Conservation (phyloP, 1,284 basidiomycete genomes). For the Anthracocystis walkeri region DNA sequence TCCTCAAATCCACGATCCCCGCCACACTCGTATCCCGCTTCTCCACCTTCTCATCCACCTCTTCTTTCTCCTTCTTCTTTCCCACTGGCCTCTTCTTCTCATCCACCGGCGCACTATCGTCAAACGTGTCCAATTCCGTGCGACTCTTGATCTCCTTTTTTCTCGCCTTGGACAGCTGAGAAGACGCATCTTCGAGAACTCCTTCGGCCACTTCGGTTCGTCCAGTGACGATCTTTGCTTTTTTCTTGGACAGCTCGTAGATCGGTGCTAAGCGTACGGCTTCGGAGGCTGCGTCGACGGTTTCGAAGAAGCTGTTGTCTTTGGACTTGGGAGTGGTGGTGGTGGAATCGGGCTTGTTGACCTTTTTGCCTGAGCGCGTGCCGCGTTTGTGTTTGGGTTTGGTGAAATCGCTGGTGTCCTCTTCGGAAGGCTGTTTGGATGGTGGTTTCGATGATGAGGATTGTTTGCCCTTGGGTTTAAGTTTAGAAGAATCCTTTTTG, state of each 20-base stretch:
- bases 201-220: slow-evolving; percentile 42
- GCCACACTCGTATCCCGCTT: slow-evolving; percentile 36
- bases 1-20: slow-evolving; percentile 36
- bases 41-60: slow-evolving; percentile 8
- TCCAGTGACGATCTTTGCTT: slow-evolving; percentile 42
- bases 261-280: slow-evolving; percentile 37
- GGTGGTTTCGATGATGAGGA: background rate
- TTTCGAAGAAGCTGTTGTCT: slow-evolving; percentile 31
- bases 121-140: slow-evolving; percentile 26
- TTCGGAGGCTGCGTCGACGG: slow-evolving; percentile 39
- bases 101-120: slow-evolving; percentile 12
- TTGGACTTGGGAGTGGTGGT: background rate
- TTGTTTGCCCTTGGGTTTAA: slow-evolving; percentile 17
- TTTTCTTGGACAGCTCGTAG: slow-evolving; percentile 39
- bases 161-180: slow-evolving; percentile 25
- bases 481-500: slow-evolving; percentile 14
- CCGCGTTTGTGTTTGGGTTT: slow-evolving; percentile 41
- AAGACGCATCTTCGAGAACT: slow-evolving; percentile 36
- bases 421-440: slow-evolving; percentile 6
- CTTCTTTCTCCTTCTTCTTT: slow-evolving; percentile 10
- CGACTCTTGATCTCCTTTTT: slow-evolving; percentile 24
- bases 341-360: slow-evolving; percentile 16
- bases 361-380: slow-evolving; percentile 37
- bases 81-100: background rate
- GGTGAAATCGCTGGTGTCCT: slow-evolving; percentile 11